A percentile compares a stretch with the other conserved stretches of the same genome.
Conservation (phyloP, 805 yeast genomes). For the Candida sithepensis region DNA sequence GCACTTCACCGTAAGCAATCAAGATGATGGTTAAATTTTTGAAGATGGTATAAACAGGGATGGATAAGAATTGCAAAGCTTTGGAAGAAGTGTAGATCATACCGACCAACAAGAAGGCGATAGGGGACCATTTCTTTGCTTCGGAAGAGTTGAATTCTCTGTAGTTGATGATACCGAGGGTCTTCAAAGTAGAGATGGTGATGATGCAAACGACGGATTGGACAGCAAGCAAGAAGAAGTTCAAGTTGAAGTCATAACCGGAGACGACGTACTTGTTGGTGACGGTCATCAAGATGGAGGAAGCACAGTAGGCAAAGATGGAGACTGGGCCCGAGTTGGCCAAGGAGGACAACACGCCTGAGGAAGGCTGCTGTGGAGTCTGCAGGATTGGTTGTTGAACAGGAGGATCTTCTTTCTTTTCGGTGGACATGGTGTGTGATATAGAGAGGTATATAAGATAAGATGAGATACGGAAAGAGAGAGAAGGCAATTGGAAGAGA, state of each 20-base stretch:
- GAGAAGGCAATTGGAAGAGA: not conserved
- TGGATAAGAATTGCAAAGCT: slow-evolving; percentile 85
- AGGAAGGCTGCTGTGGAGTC: slow-evolving; percentile 7
- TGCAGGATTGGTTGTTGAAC: slow-evolving; percentile 10
- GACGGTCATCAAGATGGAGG: slow-evolving; percentile 96
- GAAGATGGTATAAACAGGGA: slow-evolving; percentile 97
- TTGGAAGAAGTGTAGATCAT: slow-evolving; percentile 97
- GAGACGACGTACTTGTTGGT: slow-evolving; percentile 93
- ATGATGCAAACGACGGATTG: slow-evolving; percentile 82
- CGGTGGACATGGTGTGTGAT: slow-evolving; percentile 17
- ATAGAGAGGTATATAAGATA: not conserved
- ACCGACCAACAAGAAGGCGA: slow-evolving; percentile 79
- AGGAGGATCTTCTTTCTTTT: slow-evolving; percentile 28
- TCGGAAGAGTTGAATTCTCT: slow-evolving; percentile 82
- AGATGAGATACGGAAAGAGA: not conserved
- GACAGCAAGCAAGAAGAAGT: slow-evolving; percentile 83
- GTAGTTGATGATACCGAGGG: slow-evolving; percentile 74
- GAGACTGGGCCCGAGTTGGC: slow-evolving; percentile 64
- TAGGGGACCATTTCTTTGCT: slow-evolving; percentile 95
- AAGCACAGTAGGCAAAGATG: slow-evolving; percentile 79
- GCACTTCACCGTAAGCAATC: slow-evolving; percentile 96
- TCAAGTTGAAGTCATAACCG: slow-evolving; percentile 68
- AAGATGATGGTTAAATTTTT: slow-evolving; percentile 94
- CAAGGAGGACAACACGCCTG: slow-evolving; percentile 17
- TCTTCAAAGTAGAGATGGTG: slow-evolving; percentile 69